These are phyloP conservation scores for Gossypium schwendimanii DNA, from an alignment of 441 rosid species.

Conservation along the genomic window DNA sequence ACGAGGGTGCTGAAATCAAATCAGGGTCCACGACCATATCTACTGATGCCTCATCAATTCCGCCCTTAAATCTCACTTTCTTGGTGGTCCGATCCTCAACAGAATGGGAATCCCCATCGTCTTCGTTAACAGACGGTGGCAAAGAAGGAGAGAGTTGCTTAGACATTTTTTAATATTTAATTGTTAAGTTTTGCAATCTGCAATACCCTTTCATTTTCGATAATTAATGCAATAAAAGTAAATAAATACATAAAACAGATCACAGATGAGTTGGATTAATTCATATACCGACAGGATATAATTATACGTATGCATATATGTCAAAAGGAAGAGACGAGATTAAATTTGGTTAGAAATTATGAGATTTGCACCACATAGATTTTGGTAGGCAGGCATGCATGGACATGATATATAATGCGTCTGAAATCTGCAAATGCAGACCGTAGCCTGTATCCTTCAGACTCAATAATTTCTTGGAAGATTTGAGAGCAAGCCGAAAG, in stretches of 20 bases:
- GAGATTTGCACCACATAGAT: neutral
- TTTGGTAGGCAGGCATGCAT: neutral
- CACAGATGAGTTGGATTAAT: neutral
- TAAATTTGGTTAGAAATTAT: neutral
- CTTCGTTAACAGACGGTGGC: no score
- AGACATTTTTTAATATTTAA: no score
- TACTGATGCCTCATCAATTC: no score
- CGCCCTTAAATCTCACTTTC: no score
- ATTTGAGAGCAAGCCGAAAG: neutral
- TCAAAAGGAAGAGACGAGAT: neutral
- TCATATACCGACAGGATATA: neutral
- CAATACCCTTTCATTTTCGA: neutral
- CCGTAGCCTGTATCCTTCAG: neutral
- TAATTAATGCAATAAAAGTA: neutral
- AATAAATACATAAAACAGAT: neutral
- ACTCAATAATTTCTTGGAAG: neutral
- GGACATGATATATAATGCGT: neutral
- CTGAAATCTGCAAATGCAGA: neutral
- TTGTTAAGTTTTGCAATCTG: neutral
- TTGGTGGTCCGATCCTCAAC: no score
- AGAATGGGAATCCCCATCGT: no score
- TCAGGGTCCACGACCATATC: no score
- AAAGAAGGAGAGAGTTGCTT: no score
- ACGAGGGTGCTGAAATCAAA: no score
- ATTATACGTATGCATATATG: neutral